Conservation (phyloP, 2,329 filamentous ascomycete genomes). For the Verticillium longisporum region DNA sequence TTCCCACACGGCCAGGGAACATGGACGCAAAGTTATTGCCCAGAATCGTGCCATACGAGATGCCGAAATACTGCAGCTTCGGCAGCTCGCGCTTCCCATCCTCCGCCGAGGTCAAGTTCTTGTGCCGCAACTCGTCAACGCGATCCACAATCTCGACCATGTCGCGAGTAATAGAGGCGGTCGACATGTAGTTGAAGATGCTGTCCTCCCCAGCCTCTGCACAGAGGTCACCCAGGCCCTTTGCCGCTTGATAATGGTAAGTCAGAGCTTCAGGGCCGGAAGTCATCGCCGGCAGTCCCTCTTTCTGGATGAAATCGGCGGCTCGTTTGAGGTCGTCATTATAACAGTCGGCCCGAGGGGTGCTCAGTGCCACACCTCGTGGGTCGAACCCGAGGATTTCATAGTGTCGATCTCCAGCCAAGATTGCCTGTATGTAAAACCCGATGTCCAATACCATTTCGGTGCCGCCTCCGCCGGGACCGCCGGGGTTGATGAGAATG, state of each 20-base stretch:
- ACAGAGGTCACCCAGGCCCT: constrained; percentile 22
- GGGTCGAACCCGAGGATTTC: constrained; percentile 38
- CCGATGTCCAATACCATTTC: constrained; percentile 19
- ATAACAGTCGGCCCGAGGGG: constrained; percentile 32
- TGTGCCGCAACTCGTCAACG: constrained; percentile 22
- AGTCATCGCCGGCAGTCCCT: constrained; percentile 21
- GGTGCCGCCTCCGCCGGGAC: constrained; percentile 35
- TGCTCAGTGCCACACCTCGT: constrained; percentile 29
- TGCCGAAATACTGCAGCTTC: constrained; percentile 43
- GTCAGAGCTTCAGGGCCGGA: constrained; percentile 1
- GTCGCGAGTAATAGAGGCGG: constrained; percentile 31
- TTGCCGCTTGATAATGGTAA: constrained; percentile 5
- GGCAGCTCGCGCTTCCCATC: constrained; percentile 35
- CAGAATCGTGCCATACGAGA: constrained; percentile 29
- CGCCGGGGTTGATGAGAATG: constrained; percentile 37
- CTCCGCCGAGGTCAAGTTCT: neutral
- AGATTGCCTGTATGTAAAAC: constrained; percentile 5
- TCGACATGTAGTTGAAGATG: constrained; percentile 26
- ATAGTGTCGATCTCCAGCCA: constrained; percentile 23
- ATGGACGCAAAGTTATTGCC: constrained; percentile 14
- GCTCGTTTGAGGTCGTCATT: constrained; percentile 20
- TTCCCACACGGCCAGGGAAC: constrained; percentile 14
- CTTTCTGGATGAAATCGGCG: constrained; percentile 20
- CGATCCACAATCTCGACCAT: constrained; percentile 37
- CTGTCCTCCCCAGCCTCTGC: constrained; percentile 13